Conservation (phyloP, 1,284 basidiomycete genomes). For the Mycosarcoma maydis region DNA sequence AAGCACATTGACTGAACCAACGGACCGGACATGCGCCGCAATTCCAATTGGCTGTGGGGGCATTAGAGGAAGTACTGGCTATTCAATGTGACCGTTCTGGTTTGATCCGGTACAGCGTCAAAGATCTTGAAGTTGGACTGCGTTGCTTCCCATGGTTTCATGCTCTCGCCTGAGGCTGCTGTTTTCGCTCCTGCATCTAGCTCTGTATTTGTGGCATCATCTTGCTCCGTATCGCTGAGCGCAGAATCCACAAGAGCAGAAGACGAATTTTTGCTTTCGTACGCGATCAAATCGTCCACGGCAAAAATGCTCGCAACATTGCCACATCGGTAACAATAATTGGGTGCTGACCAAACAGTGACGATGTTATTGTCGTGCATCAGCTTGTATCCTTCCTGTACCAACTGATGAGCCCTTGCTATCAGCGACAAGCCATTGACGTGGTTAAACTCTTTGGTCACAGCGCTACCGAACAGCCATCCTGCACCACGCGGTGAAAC, state of each 20-base stretch:
- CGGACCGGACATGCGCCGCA: too few species aligned
- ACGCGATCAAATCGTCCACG: constrained; percentile 71
- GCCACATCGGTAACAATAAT: constrained; percentile 97
- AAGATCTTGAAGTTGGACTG: constrained; percentile 68
- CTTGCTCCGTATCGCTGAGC: constrained; percentile 75
- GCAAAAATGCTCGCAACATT: constrained; percentile 97
- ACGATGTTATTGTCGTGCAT: constrained; percentile 94
- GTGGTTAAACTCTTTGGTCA: constrained; percentile 91
- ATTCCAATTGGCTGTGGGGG: neutral
- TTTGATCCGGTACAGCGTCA: constrained; percentile 62
- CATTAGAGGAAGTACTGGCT: constrained; percentile 43
- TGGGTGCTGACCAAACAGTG: constrained; percentile 98
- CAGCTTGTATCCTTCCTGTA: constrained; percentile 97
- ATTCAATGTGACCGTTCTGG: constrained; percentile 32
- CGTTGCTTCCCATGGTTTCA: constrained; percentile 33
- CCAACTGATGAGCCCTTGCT: constrained; percentile 95
- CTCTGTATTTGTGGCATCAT: constrained; percentile 37
- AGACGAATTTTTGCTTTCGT: constrained; percentile 37
- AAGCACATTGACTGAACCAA: too few species aligned
- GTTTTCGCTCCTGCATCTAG: neutral
- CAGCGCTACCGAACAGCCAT: constrained; percentile 96
- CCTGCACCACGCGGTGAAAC: constrained; percentile 97
- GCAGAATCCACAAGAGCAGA: constrained; percentile 84
- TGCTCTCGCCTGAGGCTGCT: constrained; percentile 1
- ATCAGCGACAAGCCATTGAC: constrained; percentile 97